Evolutionary conservation across 805 yeast species (phyloP).

Genomic region (Saccharomycopsis guyanensis): DNA sequence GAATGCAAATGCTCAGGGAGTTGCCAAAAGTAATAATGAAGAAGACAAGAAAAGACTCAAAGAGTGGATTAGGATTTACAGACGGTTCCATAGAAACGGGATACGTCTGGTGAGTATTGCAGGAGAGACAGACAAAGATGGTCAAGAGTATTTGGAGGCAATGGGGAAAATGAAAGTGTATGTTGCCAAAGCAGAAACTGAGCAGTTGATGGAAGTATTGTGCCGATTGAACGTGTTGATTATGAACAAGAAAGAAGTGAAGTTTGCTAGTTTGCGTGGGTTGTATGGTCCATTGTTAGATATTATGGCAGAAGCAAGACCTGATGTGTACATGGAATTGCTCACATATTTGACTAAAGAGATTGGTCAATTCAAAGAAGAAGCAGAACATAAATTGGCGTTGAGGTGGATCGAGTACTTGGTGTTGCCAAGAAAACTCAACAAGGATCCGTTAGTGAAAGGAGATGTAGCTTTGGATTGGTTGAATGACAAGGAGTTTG

Average conservation of each 20-base stretch:
- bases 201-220: conserved; percentile 26
- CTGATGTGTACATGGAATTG: not conserved
- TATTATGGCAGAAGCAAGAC: not conserved
- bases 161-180: conserved; percentile 27
- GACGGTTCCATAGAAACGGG: conserved; percentile 42
- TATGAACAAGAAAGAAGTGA: conserved; percentile 6
- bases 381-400: conserved; percentile 1
- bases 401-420: not conserved
- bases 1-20: conserved; percentile 24
- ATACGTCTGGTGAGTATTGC: conserved; percentile 31
- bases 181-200: conserved; percentile 19
- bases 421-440: not conserved
- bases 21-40: no score
- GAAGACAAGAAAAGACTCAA: conserved; percentile 22
- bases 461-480: not conserved
- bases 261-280: conserved; percentile 10
- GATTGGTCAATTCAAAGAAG: not conserved
- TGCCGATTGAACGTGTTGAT: conserved; percentile 30
- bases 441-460: not conserved
- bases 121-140: conserved; percentile 35
- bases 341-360: conserved; percentile 3
- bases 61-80: conserved; percentile 38
- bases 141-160: conserved; percentile 29
- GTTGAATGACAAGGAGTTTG: not conserved
- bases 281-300: conserved; percentile 16